phyloP scores from a whole-genome alignment of 2,329 filamentous ascomycete genomes.

The Colletotrichum brevisporum region DNA sequence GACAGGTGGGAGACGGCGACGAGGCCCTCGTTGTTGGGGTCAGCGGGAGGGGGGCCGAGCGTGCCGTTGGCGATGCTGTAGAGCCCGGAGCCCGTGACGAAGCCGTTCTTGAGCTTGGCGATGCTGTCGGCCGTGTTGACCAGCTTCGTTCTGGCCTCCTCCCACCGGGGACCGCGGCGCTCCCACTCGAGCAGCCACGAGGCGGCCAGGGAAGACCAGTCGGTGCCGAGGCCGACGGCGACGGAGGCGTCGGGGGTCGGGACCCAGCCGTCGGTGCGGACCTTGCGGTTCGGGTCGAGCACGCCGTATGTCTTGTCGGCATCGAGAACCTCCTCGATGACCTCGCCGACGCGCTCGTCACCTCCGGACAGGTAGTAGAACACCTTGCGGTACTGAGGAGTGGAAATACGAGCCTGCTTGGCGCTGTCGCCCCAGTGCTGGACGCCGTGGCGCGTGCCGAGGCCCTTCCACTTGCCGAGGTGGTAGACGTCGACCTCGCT shows the following conservation, averaged over 20 bases:
- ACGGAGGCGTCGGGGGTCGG: conserved; percentile 58
- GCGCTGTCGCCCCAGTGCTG: conserved; percentile 73
- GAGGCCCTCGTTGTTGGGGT: conserved; percentile 65
- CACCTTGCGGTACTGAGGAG: conserved; percentile 67
- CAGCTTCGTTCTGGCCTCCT: conserved; percentile 66
- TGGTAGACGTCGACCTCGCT: conserved; percentile 76
- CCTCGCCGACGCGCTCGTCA: conserved; percentile 69
- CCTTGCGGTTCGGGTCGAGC: conserved; percentile 72
- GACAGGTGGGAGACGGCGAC: conserved; percentile 69
- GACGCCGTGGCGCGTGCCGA: conserved; percentile 74
- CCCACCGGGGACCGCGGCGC: conserved; percentile 65
- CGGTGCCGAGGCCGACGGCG: conserved; percentile 69
- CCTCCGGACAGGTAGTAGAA: conserved; percentile 71
- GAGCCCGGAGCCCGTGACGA: conserved; percentile 68
- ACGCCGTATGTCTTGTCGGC: conserved; percentile 66
- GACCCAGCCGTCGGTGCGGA: conserved; percentile 65
- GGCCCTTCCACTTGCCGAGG: conserved; percentile 68
- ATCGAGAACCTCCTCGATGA: conserved; percentile 66
- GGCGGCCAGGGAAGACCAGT: conserved; percentile 70
- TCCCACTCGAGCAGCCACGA: conserved; percentile 74
- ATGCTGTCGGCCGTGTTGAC: conserved; percentile 64
- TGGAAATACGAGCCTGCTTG: conserved; percentile 74
- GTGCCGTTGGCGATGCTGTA: conserved; percentile 65
- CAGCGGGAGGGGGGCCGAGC: conserved; percentile 65
- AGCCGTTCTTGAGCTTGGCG: conserved; percentile 68